A percentile compares a stretch with the other conserved stretches of the same genome.
These are phyloP conservation scores for Ophiostoma sp. DNA, from an alignment of 2,329 filamentous ascomycete species.

Conservation along the genomic window DNA sequence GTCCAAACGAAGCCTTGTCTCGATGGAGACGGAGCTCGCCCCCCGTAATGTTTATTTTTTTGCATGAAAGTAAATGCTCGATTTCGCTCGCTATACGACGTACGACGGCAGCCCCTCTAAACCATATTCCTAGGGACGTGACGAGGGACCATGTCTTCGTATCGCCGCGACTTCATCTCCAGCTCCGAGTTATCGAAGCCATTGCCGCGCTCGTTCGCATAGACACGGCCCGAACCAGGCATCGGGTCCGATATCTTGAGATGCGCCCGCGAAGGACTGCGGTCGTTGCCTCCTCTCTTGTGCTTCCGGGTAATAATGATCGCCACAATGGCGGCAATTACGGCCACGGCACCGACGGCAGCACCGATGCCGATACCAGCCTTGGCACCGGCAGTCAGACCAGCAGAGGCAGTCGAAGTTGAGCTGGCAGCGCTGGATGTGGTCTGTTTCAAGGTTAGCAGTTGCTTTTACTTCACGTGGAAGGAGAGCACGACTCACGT, in stretches of 20 bases:
- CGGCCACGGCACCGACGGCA: slow-evolving; percentile 28
- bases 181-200: slow-evolving; percentile 47
- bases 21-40: background rate
- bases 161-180: slow-evolving; percentile 54
- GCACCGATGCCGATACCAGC: slow-evolving; percentile 31
- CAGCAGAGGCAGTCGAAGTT: slow-evolving; percentile 3
- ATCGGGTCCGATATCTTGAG: slow-evolving; percentile 55
- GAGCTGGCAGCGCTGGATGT: slow-evolving; percentile 14
- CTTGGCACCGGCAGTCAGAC: slow-evolving; percentile 29
- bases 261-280: background rate
- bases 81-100: background rate
- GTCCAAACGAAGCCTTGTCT: background rate
- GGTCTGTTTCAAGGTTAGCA: slow-evolving; percentile 9
- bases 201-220: slow-evolving; percentile 41
- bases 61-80: background rate
- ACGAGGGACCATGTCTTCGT: slow-evolving; percentile 59
- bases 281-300: slow-evolving; percentile 5
- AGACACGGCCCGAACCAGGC: slow-evolving; percentile 46
- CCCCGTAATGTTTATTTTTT: background rate
- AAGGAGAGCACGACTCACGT: background rate
- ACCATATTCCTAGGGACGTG: slow-evolving; percentile 48
- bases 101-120: slow-evolving; percentile 15
- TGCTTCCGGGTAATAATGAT: slow-evolving; percentile 28
- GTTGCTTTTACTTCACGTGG: too few species aligned
- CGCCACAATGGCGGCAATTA: slow-evolving; percentile 24